phyloP scores from a whole-genome alignment of 2,329 filamentous ascomycete species.

The Colletotrichum sp. region DNA sequence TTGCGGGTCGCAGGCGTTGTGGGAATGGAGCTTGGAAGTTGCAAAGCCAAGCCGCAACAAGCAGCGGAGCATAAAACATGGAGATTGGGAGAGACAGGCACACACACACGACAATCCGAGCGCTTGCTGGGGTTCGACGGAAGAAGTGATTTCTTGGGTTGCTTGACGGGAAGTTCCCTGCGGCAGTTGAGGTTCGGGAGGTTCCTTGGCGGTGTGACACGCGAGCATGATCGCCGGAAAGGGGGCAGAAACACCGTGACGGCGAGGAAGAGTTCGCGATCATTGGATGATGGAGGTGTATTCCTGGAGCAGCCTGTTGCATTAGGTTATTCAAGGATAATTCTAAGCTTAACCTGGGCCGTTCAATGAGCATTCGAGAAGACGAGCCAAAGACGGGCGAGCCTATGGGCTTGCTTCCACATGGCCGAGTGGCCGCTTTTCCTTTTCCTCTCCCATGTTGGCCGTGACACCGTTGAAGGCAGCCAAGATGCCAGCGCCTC shows the following conservation, averaged over 20 bases:
- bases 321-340: neutral
- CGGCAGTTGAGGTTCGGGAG: neutral
- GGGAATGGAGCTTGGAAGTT: neutral
- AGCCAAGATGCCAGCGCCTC: neutral
- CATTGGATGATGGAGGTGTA: neutral
- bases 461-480: neutral
- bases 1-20: neutral
- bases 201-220: conserved; percentile 7
- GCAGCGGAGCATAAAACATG: neutral
- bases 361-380: neutral
- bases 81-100: neutral
- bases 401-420: neutral
- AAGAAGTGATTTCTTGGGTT: neutral
- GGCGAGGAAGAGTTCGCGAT: neutral
- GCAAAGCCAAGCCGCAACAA: neutral
- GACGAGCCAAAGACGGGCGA: neutral
- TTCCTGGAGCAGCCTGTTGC: neutral
- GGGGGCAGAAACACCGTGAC: neutral
- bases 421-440: neutral
- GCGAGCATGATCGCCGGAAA: neutral
- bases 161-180: neutral
- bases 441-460: neutral
- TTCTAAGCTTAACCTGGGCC: neutral
- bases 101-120: neutral
- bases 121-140: neutral